Percentiles rank a stretch among this genome's conserved stretches.
These are phyloP conservation scores for Speleostelium caveatum DNA, from an alignment of 78 protist species.

Conservation along the genomic window DNA sequence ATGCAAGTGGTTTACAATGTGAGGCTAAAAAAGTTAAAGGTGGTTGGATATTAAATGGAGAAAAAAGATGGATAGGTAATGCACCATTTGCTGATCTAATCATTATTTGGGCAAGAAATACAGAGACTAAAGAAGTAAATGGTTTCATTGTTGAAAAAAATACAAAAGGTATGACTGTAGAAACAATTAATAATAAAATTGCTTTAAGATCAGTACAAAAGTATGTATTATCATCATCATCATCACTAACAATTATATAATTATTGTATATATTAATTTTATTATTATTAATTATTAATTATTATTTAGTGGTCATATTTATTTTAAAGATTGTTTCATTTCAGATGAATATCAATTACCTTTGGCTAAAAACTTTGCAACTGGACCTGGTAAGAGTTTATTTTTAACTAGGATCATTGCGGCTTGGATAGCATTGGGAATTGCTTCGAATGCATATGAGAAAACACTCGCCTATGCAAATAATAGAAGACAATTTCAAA, in stretches of 20 bases:
- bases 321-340: slow-evolving; percentile 35
- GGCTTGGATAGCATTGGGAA: slow-evolving; percentile 96
- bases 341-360: slow-evolving; percentile 31
- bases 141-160: slow-evolving; percentile 93
- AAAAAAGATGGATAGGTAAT: slow-evolving; percentile 96
- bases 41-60: slow-evolving; percentile 90
- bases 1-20: slow-evolving; percentile 93
- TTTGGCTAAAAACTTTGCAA: slow-evolving; percentile 30
- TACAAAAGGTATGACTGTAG: slow-evolving; percentile 9
- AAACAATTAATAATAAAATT: slow-evolving; percentile 43
- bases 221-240: not conserved
- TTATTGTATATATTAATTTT: not conserved
- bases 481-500: slow-evolving; percentile 92
- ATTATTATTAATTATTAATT: no score
- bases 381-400: slow-evolving; percentile 61
- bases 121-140: slow-evolving; percentile 83
- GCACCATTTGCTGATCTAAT: slow-evolving; percentile 97
- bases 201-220: slow-evolving; percentile 67
- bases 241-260: not conserved
- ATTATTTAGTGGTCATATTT: slow-evolving; percentile 43
- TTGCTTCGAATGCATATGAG: slow-evolving; percentile 91
- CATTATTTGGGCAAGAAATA: slow-evolving; percentile 96
- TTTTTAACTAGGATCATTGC: slow-evolving; percentile 56
- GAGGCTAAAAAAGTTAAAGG: slow-evolving; percentile 79
- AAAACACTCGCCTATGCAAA: slow-evolving; percentile 87